Evolutionary conservation across 1,284 basidiomycete species (phyloP).

Genomic region (Irpex sp.): DNA sequence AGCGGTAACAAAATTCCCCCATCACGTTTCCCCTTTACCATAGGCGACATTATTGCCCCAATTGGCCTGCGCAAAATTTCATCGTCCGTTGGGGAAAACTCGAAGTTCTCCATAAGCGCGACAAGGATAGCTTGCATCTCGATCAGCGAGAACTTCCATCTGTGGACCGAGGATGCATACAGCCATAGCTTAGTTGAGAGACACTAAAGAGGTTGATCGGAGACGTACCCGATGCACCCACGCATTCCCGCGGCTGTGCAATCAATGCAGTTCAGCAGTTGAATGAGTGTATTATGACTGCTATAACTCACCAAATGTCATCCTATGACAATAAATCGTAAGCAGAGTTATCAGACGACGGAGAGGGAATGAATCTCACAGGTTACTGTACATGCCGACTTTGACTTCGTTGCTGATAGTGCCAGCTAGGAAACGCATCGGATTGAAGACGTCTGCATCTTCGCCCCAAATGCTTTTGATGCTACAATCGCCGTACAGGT

Average conservation of each 20-base stretch:
- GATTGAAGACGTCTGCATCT: conserved; percentile 10
- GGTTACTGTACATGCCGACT: not conserved
- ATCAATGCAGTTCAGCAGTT: too few species aligned
- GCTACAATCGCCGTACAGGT: not conserved
- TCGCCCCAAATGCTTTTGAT: conserved; percentile 8
- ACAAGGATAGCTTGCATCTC: conserved; percentile 11
- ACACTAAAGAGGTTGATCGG: not conserved
- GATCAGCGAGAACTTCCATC: conserved; percentile 14
- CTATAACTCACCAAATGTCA: conserved; percentile 8
- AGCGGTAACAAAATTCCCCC: conserved; percentile 21
- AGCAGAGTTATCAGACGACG: too few species aligned
- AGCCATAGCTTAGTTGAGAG: not conserved
- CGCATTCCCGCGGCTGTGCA: conserved; percentile 6
- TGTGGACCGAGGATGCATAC: not conserved
- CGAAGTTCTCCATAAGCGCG: conserved; percentile 10
- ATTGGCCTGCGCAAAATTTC: conserved; percentile 19
- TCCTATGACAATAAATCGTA: not conserved
- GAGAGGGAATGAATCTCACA: not conserved
- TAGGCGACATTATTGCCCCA: conserved; percentile 17
- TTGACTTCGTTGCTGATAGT: conserved; percentile 4
- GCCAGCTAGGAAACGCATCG: conserved; percentile 6
- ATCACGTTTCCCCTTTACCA: conserved; percentile 16
- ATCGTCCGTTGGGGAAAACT: conserved; percentile 12
- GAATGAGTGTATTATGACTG: too few species aligned
- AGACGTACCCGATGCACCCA: conserved; percentile 12